Conservation (phyloP, 805 yeast genomes). For the Tetrapisispora taiwanensis region DNA sequence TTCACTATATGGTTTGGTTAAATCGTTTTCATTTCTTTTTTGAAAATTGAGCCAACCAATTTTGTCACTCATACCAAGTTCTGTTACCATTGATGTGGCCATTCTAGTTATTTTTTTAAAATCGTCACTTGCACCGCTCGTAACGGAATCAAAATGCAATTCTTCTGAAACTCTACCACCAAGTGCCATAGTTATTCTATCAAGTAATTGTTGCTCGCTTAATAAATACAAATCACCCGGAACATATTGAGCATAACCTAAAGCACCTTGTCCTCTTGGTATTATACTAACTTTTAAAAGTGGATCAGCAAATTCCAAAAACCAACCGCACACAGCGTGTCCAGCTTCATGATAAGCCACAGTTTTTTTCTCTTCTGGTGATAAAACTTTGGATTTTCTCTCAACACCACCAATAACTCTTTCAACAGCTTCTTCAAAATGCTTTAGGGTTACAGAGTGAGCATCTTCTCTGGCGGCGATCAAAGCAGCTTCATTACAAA, state of each 20-base stretch:
- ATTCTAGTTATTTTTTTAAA: slow-evolving; percentile 83
- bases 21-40: slow-evolving; percentile 42
- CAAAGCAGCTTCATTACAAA: slow-evolving; percentile 89
- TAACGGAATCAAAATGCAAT: slow-evolving; percentile 74
- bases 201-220: slow-evolving; percentile 62
- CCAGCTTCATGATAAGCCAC: slow-evolving; percentile 97
- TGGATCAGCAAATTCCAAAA: slow-evolving; percentile 78
- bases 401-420: slow-evolving; percentile 93
- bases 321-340: slow-evolving; percentile 96
- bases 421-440: slow-evolving; percentile 88
- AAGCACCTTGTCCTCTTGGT: slow-evolving; percentile 89
- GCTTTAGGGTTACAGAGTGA: slow-evolving; percentile 48
- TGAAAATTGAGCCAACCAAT: slow-evolving; percentile 47
- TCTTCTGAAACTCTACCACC: slow-evolving; percentile 94
- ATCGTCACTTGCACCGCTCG: slow-evolving; percentile 89
- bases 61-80: slow-evolving; percentile 77
- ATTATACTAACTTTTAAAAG: slow-evolving; percentile 85
- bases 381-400: slow-evolving; percentile 67
- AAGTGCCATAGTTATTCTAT: slow-evolving; percentile 86
- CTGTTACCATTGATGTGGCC: slow-evolving; percentile 84
- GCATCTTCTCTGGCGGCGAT: slow-evolving; percentile 80
- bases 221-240: slow-evolving; percentile 82
- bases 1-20: slow-evolving; percentile 84
- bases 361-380: slow-evolving; percentile 69
- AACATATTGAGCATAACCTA: slow-evolving; percentile 91